These are phyloP conservation scores for Boletus rubroflammeus DNA, from an alignment of 768 basidiomycete species.

Conservation along the genomic window DNA sequence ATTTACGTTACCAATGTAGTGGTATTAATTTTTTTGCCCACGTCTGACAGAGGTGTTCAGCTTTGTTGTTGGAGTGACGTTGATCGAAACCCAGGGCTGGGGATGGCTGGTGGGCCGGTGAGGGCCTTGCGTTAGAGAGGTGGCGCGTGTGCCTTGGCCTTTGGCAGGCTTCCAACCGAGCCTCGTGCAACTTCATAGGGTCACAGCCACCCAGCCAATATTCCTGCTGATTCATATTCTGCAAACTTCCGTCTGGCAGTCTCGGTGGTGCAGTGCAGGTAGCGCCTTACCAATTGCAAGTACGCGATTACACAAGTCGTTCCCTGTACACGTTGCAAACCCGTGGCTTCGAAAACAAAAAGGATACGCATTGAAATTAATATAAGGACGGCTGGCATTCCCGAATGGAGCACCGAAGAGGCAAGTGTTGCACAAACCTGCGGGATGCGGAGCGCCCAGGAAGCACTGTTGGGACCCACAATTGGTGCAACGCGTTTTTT, in stretches of 20 bases:
- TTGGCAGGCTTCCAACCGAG: slow-evolving; percentile 21
- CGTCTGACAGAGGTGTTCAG: background rate
- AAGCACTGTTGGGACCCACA: slow-evolving; percentile 6
- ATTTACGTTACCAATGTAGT: background rate
- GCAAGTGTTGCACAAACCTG: background rate
- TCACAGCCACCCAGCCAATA: slow-evolving; percentile 21
- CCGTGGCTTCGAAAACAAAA: background rate
- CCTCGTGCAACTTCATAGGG: slow-evolving; percentile 22
- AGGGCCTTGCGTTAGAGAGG: background rate
- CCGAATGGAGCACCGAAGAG: background rate
- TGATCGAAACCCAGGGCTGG: background rate
- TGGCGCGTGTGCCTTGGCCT: slow-evolving; percentile 23
- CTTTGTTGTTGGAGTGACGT: background rate
- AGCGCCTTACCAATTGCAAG: slow-evolving; percentile 6
- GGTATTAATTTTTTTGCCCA: slow-evolving; percentile 2
- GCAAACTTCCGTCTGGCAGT: background rate
- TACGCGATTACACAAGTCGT: slow-evolving; percentile 11
- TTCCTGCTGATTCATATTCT: background rate
- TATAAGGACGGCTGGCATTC: background rate
- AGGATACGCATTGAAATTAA: background rate
- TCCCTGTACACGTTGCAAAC: slow-evolving; percentile 21
- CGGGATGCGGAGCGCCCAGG: slow-evolving; percentile 15
- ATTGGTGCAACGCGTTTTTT: background rate
- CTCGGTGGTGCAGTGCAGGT: background rate
- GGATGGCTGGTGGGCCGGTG: background rate